phyloP scores from a whole-genome alignment of 257 asterid genomes.

The Thymus mandschuricus region DNA sequence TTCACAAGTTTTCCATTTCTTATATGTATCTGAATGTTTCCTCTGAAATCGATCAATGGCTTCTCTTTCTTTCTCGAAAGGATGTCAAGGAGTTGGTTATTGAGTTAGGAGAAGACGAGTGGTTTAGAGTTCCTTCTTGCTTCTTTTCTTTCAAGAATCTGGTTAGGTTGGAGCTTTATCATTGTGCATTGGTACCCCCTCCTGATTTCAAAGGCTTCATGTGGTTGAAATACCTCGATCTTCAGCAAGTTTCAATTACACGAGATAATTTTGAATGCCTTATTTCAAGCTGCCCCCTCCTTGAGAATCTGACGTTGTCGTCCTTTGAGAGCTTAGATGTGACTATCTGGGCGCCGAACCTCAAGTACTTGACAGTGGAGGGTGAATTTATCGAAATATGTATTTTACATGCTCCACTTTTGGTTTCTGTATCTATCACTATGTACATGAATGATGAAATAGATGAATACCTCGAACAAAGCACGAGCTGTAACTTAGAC shows the following conservation, averaged over 20 bases:
- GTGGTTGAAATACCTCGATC: conserved; percentile 63
- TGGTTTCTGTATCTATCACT: conserved; percentile 61
- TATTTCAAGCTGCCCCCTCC: conserved; percentile 84
- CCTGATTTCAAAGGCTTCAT: conserved; percentile 68
- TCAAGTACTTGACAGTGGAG: conserved; percentile 74
- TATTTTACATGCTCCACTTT: conserved; percentile 69
- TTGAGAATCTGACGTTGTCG: conserved; percentile 69
- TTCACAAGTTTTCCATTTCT: conserved; percentile 69
- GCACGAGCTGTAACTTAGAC: conserved; percentile 75
- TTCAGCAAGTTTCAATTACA: conserved; percentile 71
- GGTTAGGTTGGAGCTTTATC: conserved; percentile 66
- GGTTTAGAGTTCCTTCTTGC: conserved; percentile 83
- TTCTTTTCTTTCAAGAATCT: conserved; percentile 65
- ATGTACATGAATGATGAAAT: conserved; percentile 83
- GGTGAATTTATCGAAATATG: conserved; percentile 86
- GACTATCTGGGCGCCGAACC: conserved; percentile 79
- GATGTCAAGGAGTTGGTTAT: conserved; percentile 69
- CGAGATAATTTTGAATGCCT: conserved; percentile 70
- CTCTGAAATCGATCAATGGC: conserved; percentile 83
- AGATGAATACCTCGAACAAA: conserved; percentile 72
- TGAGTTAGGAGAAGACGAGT: conserved; percentile 76
- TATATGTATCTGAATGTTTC: conserved; percentile 51
- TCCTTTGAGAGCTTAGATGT: conserved; percentile 76
- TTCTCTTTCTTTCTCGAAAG: conserved; percentile 79
- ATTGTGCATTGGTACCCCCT: conserved; percentile 79